These are phyloP conservation scores for Lipomyces starkeyi DNA, from an alignment of 805 yeast species.

Conservation along the genomic window DNA sequence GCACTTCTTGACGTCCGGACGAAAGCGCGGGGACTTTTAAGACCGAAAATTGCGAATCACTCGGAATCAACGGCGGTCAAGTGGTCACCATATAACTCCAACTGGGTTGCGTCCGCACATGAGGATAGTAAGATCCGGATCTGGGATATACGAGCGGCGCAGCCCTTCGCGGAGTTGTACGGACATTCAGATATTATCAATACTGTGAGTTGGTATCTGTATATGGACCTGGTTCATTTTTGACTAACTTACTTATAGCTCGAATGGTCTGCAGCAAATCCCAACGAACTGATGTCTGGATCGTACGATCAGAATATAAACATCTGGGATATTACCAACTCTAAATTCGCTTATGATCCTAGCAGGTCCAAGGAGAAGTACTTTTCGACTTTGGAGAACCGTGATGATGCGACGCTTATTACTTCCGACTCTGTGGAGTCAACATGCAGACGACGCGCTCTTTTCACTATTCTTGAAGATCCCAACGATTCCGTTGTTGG, in stretches of 20 bases:
- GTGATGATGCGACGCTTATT: slow-evolving; percentile 18
- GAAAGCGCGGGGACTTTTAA: slow-evolving; percentile 52
- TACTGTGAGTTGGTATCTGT: slow-evolving; percentile 62
- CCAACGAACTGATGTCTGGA: slow-evolving; percentile 60
- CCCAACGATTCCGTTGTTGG: slow-evolving; percentile 20
- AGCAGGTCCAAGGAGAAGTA: slow-evolving; percentile 29
- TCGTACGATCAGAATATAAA: slow-evolving; percentile 70
- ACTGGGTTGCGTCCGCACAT: slow-evolving; percentile 69
- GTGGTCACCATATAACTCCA: slow-evolving; percentile 69
- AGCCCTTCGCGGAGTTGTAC: slow-evolving; percentile 57
- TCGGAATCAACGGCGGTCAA: slow-evolving; percentile 53
- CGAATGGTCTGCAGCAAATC: slow-evolving; percentile 45
- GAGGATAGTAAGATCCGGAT: slow-evolving; percentile 61
- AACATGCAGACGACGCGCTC: slow-evolving; percentile 24
- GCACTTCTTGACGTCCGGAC: slow-evolving; percentile 74
- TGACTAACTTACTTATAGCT: slow-evolving; percentile 3
- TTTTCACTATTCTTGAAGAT: slow-evolving; percentile 33
- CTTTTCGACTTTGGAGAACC: slow-evolving; percentile 23
- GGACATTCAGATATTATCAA: slow-evolving; percentile 65
- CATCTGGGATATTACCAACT: slow-evolving; percentile 61
- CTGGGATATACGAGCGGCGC: slow-evolving; percentile 75
- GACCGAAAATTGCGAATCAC: slow-evolving; percentile 50
- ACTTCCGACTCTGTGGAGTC: slow-evolving; percentile 19
- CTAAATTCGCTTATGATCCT: slow-evolving; percentile 25
- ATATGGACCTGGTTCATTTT: not conserved